A percentile compares a stretch with the other conserved stretches of the same genome.
phyloP scores from a whole-genome alignment of 768 basidiomycete genomes.

The Kwoniella pini region DNA sequence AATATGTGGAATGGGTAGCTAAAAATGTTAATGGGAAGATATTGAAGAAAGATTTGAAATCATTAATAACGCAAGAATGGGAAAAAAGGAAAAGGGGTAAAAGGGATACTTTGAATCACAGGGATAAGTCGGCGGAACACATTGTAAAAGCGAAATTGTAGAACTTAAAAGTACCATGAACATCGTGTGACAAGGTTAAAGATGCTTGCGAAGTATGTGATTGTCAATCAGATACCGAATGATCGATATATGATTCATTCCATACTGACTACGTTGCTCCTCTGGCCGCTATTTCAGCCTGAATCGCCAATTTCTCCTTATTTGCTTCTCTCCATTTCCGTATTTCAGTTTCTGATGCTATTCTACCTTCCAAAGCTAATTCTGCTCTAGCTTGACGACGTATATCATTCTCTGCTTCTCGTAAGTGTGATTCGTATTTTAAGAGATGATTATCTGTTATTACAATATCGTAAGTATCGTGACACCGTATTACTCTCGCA shows the following conservation, averaged over 20 bases:
- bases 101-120: no score
- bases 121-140: not conserved
- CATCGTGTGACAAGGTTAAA: no score
- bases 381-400: slow-evolving; percentile 74
- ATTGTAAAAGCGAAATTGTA: slow-evolving; percentile 14
- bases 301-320: slow-evolving; percentile 37
- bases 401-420: slow-evolving; percentile 68
- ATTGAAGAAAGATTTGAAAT: slow-evolving; percentile 42
- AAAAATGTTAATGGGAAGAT: slow-evolving; percentile 48
- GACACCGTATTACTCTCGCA: no score
- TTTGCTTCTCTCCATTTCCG: slow-evolving; percentile 69
- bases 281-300: slow-evolving; percentile 7
- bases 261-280: not conserved
- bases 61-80: slow-evolving; percentile 28
- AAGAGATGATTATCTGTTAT: slow-evolving; percentile 73
- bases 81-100: not conserved
- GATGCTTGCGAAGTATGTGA: no score
- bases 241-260: not conserved
- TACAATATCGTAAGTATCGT: no score
- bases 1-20: slow-evolving; percentile 13
- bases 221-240: no score
- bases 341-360: slow-evolving; percentile 82
- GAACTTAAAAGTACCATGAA: no score
- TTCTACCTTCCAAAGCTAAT: slow-evolving; percentile 69
- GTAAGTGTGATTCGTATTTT: slow-evolving; percentile 67